A percentile compares a stretch with the other conserved stretches of the same genome.
phyloP scores from a whole-genome alignment of 345 rosid genomes.

The Citrus glauca region DNA sequence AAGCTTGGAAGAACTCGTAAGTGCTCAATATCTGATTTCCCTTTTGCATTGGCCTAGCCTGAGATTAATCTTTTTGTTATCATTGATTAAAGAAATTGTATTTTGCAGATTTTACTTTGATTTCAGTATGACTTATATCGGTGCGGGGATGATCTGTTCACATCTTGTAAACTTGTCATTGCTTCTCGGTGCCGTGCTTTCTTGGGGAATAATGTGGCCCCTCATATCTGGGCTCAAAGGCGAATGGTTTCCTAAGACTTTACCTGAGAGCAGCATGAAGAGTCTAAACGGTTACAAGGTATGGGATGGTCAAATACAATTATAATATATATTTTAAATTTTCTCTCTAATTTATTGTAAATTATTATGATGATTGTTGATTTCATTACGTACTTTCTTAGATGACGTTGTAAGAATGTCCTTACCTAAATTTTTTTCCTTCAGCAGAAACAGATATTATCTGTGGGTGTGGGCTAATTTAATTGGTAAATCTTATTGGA shows the following conservation, averaged over 20 bases:
- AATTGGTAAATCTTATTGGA: too few species aligned
- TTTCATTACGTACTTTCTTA: too few species aligned
- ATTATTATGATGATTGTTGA: too few species aligned
- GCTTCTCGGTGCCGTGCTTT: slow-evolving; percentile 79
- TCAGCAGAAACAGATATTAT: too few species aligned
- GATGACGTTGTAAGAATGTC: too few species aligned
- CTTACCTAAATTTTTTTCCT: too few species aligned
- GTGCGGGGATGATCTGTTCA: slow-evolving; percentile 97
- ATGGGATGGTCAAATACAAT: too few species aligned
- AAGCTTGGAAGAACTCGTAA: slow-evolving; percentile 77
- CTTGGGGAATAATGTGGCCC: slow-evolving; percentile 98
- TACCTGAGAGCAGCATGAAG: slow-evolving; percentile 71
- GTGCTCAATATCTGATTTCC: slow-evolving; percentile 18
- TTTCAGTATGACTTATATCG: slow-evolving; percentile 80
- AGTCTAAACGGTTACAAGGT: slow-evolving; percentile 90
- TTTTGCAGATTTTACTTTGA: slow-evolving; percentile 81
- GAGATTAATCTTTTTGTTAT: not conserved
- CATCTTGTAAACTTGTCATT: slow-evolving; percentile 80
- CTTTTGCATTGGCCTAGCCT: not conserved
- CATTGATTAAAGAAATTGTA: slow-evolving; percentile 13
- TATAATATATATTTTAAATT: too few species aligned
- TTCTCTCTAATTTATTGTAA: too few species aligned
- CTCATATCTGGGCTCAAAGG: slow-evolving; percentile 60
- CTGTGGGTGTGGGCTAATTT: too few species aligned
- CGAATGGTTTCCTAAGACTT: slow-evolving; percentile 57